phyloP scores from a whole-genome alignment of 495 filamentous ascomycete species.

The Amphirosellinia nigrospora region DNA sequence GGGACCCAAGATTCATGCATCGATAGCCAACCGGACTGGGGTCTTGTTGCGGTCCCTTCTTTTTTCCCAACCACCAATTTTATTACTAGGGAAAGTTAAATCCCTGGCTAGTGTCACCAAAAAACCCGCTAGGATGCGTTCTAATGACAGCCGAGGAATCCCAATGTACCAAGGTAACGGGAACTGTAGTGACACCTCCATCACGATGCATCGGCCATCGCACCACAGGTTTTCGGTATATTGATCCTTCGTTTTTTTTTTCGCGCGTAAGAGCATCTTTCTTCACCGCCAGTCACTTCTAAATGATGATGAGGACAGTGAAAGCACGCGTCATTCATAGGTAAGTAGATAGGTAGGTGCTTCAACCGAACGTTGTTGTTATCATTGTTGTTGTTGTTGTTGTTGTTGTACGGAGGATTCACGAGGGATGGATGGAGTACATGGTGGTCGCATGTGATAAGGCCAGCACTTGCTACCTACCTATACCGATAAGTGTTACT shows the following conservation, averaged over 20 bases:
- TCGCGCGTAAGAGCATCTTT: background rate
- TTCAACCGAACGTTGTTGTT: background rate
- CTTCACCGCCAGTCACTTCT: constrained; percentile 17
- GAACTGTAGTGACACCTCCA: background rate
- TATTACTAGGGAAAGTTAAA: background rate
- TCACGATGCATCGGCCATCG: constrained; percentile 1
- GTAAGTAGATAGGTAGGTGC: background rate
- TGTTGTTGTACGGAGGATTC: constrained; percentile 1
- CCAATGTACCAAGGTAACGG: background rate
- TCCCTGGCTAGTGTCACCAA: background rate
- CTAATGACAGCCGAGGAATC: background rate
- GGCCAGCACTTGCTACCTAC: constrained; percentile 10
- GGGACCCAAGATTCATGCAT: constrained; percentile 15
- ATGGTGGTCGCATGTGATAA: constrained; percentile 19
- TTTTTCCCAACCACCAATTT: constrained; percentile 35
- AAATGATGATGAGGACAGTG: constrained; percentile 6
- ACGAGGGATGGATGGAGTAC: background rate
- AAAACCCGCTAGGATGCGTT: no score
- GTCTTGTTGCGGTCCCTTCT: background rate
- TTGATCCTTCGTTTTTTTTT: background rate
- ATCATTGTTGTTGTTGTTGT: background rate
- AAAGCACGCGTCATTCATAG: background rate
- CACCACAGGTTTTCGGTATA: background rate
- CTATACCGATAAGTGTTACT: constrained; percentile 14
- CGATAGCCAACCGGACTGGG: constrained; percentile 4